Evolutionary conservation across 78 protist species (phyloP).

Genomic region (Tieghemostelium lacteum): DNA sequence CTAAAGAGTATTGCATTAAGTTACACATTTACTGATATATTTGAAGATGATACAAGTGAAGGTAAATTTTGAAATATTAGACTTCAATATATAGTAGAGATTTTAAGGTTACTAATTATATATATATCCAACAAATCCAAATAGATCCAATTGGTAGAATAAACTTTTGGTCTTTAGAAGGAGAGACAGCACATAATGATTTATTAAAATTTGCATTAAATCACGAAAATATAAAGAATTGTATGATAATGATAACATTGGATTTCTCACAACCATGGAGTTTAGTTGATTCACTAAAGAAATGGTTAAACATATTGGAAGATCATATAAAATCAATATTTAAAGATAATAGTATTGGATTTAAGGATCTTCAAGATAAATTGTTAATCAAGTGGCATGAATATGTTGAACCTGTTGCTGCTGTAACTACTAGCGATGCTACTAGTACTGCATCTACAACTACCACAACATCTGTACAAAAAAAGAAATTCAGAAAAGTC

Average conservation of each 20-base stretch:
- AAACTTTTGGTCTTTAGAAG: slow-evolving; percentile 78
- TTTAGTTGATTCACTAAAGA: slow-evolving; percentile 58
- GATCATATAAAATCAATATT: slow-evolving; percentile 57
- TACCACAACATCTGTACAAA: slow-evolving; percentile 9
- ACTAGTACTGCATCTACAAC: neutral
- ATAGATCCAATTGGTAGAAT: slow-evolving; percentile 73
- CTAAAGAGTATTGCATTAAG: slow-evolving; percentile 65
- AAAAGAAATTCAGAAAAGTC: slow-evolving; percentile 32
- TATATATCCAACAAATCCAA: neutral
- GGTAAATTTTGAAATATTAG: neutral
- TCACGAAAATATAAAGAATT: slow-evolving; percentile 29
- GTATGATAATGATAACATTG: slow-evolving; percentile 70
- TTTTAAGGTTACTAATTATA: too few relatives aligned
- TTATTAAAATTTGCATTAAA: slow-evolving; percentile 69
- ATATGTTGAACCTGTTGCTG: slow-evolving; percentile 39
- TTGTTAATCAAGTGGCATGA: slow-evolving; percentile 60
- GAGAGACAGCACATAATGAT: slow-evolving; percentile 70
- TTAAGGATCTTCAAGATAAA: slow-evolving; percentile 42
- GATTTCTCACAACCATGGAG: slow-evolving; percentile 83
- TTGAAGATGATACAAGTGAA: slow-evolving; percentile 55
- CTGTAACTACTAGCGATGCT: neutral
- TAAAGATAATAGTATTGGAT: slow-evolving; percentile 12
- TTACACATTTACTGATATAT: slow-evolving; percentile 61
- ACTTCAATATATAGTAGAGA: neutral
- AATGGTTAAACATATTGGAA: slow-evolving; percentile 74